Percentiles rank a stretch among this genome's conserved stretches.
phyloP scores from a whole-genome alignment of 495 filamentous ascomycete genomes.

The Pyrenula massariospora region DNA sequence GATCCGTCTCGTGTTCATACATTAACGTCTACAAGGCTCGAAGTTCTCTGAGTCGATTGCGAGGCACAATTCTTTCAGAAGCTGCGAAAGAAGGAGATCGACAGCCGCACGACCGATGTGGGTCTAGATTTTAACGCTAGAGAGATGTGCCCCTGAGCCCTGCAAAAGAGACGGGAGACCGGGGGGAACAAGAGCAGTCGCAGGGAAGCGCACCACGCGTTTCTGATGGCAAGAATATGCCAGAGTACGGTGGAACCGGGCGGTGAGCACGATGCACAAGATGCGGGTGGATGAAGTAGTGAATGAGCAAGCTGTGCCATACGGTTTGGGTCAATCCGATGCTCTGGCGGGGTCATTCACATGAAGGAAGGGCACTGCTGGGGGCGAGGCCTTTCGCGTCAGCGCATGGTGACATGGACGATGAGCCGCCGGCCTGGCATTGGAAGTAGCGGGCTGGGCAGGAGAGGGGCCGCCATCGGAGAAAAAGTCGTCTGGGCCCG shows the following conservation, averaged over 20 bases:
- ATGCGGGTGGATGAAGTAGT: no score
- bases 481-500: neutral
- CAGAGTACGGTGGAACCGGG: no score
- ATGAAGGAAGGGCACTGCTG: neutral
- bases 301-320: neutral
- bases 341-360: neutral
- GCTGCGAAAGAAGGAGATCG: neutral
- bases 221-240: no score
- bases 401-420: neutral
- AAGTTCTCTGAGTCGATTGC: neutral
- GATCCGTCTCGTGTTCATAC: no score
- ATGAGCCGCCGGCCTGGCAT: neutral
- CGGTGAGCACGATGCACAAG: no score
- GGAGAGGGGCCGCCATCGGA: neutral
- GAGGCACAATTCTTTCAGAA: neutral
- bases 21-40: neutral
- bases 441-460: neutral
- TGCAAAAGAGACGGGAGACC: neutral
- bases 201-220: no score
- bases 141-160: neutral
- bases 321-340: neutral
- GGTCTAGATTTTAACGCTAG: neutral
- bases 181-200: no score
- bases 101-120: neutral
- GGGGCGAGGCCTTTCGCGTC: neutral